phyloP scores from a whole-genome alignment of 1,139 yeast genomes.

The Suhomyces anneliseae region DNA sequence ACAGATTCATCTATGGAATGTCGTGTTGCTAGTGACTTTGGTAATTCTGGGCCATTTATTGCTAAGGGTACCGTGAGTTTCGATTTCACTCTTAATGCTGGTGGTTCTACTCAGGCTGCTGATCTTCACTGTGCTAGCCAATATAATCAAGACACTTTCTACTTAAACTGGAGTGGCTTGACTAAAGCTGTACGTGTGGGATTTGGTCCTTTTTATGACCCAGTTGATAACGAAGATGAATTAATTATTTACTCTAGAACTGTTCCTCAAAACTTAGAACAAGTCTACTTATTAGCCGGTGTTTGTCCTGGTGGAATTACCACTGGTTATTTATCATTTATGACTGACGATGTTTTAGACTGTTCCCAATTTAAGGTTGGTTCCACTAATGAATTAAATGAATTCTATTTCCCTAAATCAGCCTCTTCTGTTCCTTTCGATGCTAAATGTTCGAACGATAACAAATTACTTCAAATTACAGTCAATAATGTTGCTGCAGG shows the following conservation, averaged over 20 bases:
- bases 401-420: constrained; percentile 18
- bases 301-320: constrained; percentile 17
- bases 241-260: constrained; percentile 20
- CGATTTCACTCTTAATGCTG: constrained; percentile 23
- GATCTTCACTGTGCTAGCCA: constrained; percentile 12
- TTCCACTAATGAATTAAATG: constrained; percentile 16
- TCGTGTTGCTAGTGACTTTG: constrained; percentile 10
- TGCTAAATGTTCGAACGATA: constrained; percentile 11
- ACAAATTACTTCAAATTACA: constrained; percentile 7
- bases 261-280: constrained; percentile 18
- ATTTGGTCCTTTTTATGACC: constrained; percentile 4
- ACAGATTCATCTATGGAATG: constrained; percentile 14
- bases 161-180: constrained; percentile 16
- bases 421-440: constrained; percentile 4
- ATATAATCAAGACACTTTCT: not conserved
- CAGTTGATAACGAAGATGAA: constrained; percentile 10
- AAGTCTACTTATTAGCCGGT: constrained; percentile 17
- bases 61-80: constrained; percentile 17
- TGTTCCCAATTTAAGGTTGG: constrained; percentile 15
- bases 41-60: not conserved
- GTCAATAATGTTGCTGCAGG: constrained; percentile 13
- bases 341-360: constrained; percentile 16
- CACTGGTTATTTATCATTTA: constrained; percentile 14
- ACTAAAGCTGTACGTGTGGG: constrained; percentile 11
- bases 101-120: constrained; percentile 17